Evolutionary conservation across 2,329 filamentous ascomycete species (phyloP).

Genomic region (Colletotrichum lupini): DNA sequence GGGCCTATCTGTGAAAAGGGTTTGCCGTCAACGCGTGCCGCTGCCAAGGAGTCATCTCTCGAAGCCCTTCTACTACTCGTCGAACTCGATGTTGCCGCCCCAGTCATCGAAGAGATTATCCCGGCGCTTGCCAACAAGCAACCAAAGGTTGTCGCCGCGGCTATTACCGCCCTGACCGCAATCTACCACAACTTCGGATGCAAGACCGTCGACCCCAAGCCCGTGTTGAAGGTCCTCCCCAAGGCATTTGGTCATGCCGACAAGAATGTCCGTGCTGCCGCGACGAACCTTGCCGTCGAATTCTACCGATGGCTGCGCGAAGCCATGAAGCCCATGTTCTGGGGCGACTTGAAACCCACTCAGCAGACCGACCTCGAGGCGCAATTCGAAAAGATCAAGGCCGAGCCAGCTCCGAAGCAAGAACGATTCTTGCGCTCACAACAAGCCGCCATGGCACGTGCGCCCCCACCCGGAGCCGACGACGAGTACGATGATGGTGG

Average conservation of each 20-base stretch:
- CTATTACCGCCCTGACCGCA: slow-evolving; percentile 79
- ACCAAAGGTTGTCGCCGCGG: slow-evolving; percentile 83
- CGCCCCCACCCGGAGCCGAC: slow-evolving; percentile 68
- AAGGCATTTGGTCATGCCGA: slow-evolving; percentile 96
- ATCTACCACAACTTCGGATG: slow-evolving; percentile 96
- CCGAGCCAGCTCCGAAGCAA: slow-evolving; percentile 88
- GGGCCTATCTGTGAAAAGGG: slow-evolving; percentile 90
- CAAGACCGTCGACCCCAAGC: slow-evolving; percentile 93
- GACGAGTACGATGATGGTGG: slow-evolving; percentile 68
- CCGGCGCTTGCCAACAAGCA: slow-evolving; percentile 87
- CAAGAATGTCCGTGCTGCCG: slow-evolving; percentile 96
- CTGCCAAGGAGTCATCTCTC: slow-evolving; percentile 86
- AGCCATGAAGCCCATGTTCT: slow-evolving; percentile 98
- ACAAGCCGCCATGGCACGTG: slow-evolving; percentile 83
- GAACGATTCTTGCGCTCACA: slow-evolving; percentile 89
- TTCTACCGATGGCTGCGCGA: slow-evolving; percentile 97
- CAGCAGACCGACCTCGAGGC: slow-evolving; percentile 95
- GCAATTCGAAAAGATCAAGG: slow-evolving; percentile 92
- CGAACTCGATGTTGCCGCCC: slow-evolving; percentile 86
- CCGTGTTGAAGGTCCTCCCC: slow-evolving; percentile 86
- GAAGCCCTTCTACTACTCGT: slow-evolving; percentile 91
- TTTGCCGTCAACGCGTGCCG: slow-evolving; percentile 85
- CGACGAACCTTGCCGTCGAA: slow-evolving; percentile 90
- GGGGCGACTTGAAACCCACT: slow-evolving; percentile 93
- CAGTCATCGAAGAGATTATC: slow-evolving; percentile 90